Percentiles rank a stretch among this genome's conserved stretches.
phyloP scores from a whole-genome alignment of 2,329 filamentous ascomycete species.

The Penicillium sp. region DNA sequence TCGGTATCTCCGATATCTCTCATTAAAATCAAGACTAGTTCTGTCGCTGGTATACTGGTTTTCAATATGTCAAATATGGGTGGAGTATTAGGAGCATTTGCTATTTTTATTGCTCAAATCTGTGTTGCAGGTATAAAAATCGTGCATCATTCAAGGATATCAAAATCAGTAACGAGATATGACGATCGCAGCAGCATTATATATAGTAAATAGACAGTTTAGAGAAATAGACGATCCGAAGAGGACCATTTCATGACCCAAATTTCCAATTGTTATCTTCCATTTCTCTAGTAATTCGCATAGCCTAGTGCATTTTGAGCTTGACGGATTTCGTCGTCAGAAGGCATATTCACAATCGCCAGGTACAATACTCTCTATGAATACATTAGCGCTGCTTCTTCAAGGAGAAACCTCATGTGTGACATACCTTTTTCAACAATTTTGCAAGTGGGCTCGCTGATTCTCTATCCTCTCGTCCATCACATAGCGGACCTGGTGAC shows the following conservation, averaged over 20 bases:
- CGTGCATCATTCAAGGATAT: too few relatives aligned
- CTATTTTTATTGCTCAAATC: too few relatives aligned
- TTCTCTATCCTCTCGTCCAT: not conserved
- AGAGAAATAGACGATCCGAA: too few relatives aligned
- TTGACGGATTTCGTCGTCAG: conserved; percentile 45
- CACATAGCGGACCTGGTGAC: not conserved
- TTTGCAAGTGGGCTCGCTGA: conserved; percentile 25
- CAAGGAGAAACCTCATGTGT: not conserved
- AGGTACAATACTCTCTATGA: conserved; percentile 55
- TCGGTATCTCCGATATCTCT: not conserved
- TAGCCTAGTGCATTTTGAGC: conserved; percentile 18
- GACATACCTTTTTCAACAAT: conserved; percentile 34
- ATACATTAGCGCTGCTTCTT: not conserved
- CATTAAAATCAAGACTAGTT: not conserved
- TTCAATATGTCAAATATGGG: not conserved
- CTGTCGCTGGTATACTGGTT: not conserved
- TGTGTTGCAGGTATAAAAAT: too few relatives aligned
- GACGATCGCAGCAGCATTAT: too few relatives aligned
- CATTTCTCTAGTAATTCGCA: too few relatives aligned
- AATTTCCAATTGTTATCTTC: too few relatives aligned
- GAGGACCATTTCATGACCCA: too few relatives aligned
- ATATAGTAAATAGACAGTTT: too few relatives aligned
- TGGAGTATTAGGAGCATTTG: not conserved
- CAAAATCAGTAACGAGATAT: too few relatives aligned
- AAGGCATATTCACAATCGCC: conserved; percentile 57